These are phyloP conservation scores for Sclerotinia subarctica DNA, from an alignment of 2,329 filamentous ascomycete genomes.

Conservation along the genomic window DNA sequence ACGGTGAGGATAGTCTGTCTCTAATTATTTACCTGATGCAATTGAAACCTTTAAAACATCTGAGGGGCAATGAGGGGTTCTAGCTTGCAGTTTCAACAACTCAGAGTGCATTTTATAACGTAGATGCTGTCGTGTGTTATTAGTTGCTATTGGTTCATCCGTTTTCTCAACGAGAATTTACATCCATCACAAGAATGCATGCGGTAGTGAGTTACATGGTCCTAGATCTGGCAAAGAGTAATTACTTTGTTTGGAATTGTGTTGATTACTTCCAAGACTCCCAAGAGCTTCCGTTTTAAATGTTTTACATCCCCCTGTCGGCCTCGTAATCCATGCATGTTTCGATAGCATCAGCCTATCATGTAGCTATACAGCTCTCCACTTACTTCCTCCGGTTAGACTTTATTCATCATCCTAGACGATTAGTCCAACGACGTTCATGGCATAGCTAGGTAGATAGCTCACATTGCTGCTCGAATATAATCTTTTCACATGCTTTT, in stretches of 20 bases:
- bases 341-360: slow-evolving; percentile 9
- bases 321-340: slow-evolving; percentile 5
- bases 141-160: not conserved
- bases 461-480: not conserved
- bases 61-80: slow-evolving; percentile 8
- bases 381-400: not conserved
- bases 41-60: not conserved
- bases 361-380: not conserved
- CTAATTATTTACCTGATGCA: not conserved
- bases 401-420: not conserved
- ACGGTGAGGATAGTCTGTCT: not conserved
- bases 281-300: not conserved
- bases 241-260: not conserved
- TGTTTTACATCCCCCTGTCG: not conserved
- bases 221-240: not conserved
- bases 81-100: not conserved
- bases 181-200: not conserved
- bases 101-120: not conserved
- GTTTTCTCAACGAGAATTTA: not conserved
- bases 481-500: not conserved
- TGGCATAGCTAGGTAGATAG: not conserved
- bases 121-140: not conserved
- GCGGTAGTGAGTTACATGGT: not conserved
- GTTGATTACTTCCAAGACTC: not conserved
- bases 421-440: slow-evolving; percentile 1